A percentile compares a stretch with the other conserved stretches of the same genome.
These are phyloP conservation scores for Penicillium crustosum DNA, from an alignment of 2,329 filamentous ascomycete genomes.

Conservation along the genomic window DNA sequence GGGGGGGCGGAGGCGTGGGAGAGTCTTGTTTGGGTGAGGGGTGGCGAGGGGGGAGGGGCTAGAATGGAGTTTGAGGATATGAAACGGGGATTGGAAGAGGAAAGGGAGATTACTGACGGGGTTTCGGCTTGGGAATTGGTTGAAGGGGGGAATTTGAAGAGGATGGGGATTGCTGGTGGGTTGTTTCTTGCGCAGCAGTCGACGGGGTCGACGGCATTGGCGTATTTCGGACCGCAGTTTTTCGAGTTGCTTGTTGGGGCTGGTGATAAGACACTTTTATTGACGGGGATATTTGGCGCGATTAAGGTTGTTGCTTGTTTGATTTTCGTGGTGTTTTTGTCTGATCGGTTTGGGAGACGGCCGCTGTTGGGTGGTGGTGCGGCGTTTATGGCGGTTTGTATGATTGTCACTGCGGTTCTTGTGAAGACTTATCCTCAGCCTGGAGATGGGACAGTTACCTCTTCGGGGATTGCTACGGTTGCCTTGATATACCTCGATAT, in stretches of 20 bases:
- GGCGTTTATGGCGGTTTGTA: conserved; percentile 45
- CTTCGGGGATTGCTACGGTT: conserved; percentile 52
- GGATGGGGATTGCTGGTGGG: conserved; percentile 44
- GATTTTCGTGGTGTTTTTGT: conserved; percentile 54
- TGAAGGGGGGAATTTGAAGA: no score
- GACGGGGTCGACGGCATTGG: conserved; percentile 56
- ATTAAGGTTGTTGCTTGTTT: conserved; percentile 54
- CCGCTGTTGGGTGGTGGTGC: conserved; percentile 53
- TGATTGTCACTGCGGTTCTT: conserved; percentile 50
- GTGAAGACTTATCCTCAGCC: conserved; percentile 43
- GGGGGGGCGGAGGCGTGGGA: conserved; percentile 45
- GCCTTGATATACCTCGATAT: conserved; percentile 58
- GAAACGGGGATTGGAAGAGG: conserved; percentile 32
- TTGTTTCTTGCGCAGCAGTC: conserved; percentile 56
- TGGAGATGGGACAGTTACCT: conserved; percentile 42
- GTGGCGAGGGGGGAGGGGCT: conserved; percentile 38
- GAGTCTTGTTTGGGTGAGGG: conserved; percentile 53
- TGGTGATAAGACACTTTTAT: conserved; percentile 47
- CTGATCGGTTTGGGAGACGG: conserved; percentile 54
- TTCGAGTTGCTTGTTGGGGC: conserved; percentile 53
- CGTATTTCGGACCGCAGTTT: conserved; percentile 57
- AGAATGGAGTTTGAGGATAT: conserved; percentile 54
- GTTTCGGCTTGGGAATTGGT: no score
- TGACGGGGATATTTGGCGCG: conserved; percentile 56
- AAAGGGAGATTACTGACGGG: background rate